Base-by-base conservation (phyloP, 495 filamentous ascomycete species). In the Penicillium coprophilum region DNA sequence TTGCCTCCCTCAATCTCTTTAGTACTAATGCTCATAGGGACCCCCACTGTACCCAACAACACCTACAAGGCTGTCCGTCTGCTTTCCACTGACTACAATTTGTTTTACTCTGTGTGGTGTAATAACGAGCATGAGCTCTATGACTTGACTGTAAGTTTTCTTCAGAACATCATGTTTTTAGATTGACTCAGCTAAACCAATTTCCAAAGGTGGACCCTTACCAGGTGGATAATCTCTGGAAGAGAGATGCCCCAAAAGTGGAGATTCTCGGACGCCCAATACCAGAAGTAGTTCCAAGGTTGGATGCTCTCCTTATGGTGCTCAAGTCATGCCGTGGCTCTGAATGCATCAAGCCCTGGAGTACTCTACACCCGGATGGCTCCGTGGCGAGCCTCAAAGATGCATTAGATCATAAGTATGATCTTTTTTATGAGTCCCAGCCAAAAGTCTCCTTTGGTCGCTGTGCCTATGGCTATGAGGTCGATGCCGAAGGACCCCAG, bases 51-150 rank as follows among this genome's bases (percentile, higher is more conserved):
- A 19, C 57, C 61, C 8, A 85, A 85, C 55, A 87, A 86, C 53
- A 86, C 83, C 0, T 88, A 87, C 70, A 87, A 87, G 63, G 80
- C 82, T 4, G 58, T 83, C 54, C 79, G 85, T 28, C 69, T 87
- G 15, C 65, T 83, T n/a, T 71, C 80, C 9, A 60, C 77, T 8
- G 69, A 59, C 9, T 85, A 87, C 52, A 78, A 82, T 52, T 63
- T 87, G 2, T 83, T 83, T 54, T 88, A 87, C 46, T 78, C 85
- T 1, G 83, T 87, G 0, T 87, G 83, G 81, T 87, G 85, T 57
- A 85, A 66, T 40, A 80, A 81, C 46, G 83, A 87, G 61, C 80
- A 83, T 46, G 84, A 87, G 62, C 69, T 88, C 4, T 87, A 87
- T 53, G 83, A 88, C 45, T 65, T 87, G 5, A 78, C 69, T 47